A percentile compares a stretch with the other conserved stretches of the same genome.
Evolutionary conservation across 148 eudicot species (phyloP).

Genomic region (Chenopodium berlandieri): DNA sequence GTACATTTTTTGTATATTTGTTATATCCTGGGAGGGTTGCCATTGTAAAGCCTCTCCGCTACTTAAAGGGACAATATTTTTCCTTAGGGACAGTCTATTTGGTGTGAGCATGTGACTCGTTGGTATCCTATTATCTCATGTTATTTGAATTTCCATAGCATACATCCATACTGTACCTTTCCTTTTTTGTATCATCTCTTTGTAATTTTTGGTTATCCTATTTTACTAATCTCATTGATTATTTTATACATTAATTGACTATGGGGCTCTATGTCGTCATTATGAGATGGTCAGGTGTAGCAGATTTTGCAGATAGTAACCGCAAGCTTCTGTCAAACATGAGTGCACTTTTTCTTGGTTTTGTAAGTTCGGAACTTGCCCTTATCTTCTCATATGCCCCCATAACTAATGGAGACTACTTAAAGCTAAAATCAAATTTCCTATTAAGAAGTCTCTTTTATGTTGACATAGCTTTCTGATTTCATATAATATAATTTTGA

Average conservation of each 20-base stretch:
- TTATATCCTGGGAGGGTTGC: no score
- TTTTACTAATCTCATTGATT: no score
- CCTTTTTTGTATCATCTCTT: no score
- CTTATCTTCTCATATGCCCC: not conserved
- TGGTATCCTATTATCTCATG: no score
- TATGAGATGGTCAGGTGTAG: constrained; percentile 51
- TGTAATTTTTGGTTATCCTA: not conserved
- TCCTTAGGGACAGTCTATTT: no score
- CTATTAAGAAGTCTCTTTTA: not conserved
- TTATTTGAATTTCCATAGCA: no score
- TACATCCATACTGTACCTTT: no score
- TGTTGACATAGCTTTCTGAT: not conserved
- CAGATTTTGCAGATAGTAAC: constrained; percentile 64
- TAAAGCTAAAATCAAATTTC: not conserved
- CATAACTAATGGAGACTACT: not conserved
- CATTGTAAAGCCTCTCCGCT: no score
- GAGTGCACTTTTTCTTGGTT: constrained; percentile 69
- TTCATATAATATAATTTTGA: not conserved
- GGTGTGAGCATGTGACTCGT: no score
- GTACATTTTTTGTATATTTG: no score
- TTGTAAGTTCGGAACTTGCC: constrained; percentile 47
- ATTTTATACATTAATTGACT: not conserved
- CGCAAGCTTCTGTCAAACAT: constrained; percentile 69
- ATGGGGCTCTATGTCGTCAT: constrained; percentile 7
- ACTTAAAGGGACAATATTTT: no score